Conservation (phyloP, 2,329 filamentous ascomycete genomes). For the Cercospora citrullina region DNA sequence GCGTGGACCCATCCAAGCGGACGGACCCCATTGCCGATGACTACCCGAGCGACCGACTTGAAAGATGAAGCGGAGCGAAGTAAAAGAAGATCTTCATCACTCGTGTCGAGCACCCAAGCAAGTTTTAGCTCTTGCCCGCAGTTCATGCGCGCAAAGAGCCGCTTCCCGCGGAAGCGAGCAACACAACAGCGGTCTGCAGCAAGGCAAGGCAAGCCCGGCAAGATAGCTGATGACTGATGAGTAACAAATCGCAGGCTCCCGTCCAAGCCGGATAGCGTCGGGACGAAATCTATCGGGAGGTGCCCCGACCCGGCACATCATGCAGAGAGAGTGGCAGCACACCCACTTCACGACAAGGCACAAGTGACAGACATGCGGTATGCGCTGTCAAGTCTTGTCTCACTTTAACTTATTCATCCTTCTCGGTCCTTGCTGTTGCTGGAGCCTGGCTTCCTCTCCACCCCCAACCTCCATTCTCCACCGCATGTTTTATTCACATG, state of each 20-base stretch:
- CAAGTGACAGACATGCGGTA: neutral
- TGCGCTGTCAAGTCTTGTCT: slow-evolving; percentile 8
- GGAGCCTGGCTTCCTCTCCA: neutral
- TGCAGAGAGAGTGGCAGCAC: neutral
- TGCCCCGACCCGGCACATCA: neutral
- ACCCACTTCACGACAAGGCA: neutral
- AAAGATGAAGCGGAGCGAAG: neutral
- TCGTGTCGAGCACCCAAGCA: neutral
- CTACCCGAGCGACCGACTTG: slow-evolving; percentile 2
- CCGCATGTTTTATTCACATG: neutral
- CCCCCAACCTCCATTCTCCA: neutral
- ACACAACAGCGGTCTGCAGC: neutral
- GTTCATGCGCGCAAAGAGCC: neutral
- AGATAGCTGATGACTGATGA: neutral
- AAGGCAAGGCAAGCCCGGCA: neutral
- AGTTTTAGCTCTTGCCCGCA: neutral
- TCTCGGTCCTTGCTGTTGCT: neutral
- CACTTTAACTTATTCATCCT: slow-evolving; percentile 1
- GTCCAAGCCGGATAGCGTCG: neutral
- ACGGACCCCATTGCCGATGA: neutral
- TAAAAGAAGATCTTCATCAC: neutral
- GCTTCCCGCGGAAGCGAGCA: neutral
- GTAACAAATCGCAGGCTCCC: neutral
- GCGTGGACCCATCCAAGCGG: neutral
- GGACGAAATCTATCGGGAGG: neutral